Evolutionary conservation across 1,284 basidiomycete genomes (phyloP).

Genomic region (Mycena citricolor): DNA sequence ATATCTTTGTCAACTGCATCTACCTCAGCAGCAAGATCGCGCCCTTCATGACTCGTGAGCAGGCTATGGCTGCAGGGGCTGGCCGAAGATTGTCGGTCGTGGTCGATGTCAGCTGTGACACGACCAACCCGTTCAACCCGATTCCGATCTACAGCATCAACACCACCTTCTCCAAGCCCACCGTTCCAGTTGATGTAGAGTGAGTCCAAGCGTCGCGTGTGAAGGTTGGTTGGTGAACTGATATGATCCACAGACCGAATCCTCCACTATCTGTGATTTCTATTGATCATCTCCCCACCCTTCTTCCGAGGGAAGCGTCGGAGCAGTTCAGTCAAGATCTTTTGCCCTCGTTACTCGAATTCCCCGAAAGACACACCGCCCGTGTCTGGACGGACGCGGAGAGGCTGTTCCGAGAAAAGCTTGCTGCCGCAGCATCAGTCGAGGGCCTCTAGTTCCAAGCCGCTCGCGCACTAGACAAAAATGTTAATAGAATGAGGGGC

Average conservation of each 20-base stretch:
- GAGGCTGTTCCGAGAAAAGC: constrained; percentile 80
- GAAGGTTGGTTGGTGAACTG: constrained; percentile 8
- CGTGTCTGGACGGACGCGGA: constrained; percentile 92
- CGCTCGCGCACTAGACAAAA: too few relatives aligned
- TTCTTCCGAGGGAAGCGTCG: constrained; percentile 93
- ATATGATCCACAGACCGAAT: constrained; percentile 41
- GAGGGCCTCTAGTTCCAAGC: constrained; percentile 31
- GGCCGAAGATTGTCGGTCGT: constrained; percentile 77
- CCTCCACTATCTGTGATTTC: constrained; percentile 85
- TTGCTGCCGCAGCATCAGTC: constrained; percentile 59
- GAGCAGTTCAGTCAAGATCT: constrained; percentile 95
- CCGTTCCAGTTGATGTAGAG: constrained; percentile 84
- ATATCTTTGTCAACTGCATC: constrained; percentile 99
- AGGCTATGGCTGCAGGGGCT: constrained; percentile 72
- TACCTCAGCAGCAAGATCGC: constrained; percentile 92
- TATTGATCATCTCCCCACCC: constrained; percentile 96
- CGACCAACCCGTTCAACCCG: constrained; percentile 98
- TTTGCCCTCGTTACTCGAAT: constrained; percentile 81
- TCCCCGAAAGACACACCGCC: constrained; percentile 66
- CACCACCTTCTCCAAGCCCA: constrained; percentile 94
- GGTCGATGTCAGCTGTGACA: constrained; percentile 99
- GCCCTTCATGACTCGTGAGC: constrained; percentile 79
- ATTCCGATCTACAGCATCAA: constrained; percentile 96
- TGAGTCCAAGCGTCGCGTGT: constrained; percentile 42
- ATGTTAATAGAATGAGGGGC: too few relatives aligned